Conservation (phyloP, 1,284 basidiomycete species). For the Cutaneotrichosporon mucoides region DNA sequence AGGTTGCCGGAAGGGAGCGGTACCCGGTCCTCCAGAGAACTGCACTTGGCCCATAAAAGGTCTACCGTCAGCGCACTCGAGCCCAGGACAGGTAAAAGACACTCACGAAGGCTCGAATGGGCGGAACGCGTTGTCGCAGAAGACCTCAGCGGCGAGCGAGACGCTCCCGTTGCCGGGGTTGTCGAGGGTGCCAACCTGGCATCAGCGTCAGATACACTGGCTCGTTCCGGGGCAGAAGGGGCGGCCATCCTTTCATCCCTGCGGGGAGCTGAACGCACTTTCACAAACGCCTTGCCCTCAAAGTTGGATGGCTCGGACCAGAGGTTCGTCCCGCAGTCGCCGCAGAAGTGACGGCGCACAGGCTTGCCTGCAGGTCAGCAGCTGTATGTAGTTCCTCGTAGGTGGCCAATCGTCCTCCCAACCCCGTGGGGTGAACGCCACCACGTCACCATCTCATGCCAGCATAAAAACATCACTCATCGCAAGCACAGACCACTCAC, state of each 20-base stretch:
- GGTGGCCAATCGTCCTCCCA: too few relatives aligned
- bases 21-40: not conserved
- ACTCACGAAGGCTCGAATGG: slow-evolving; percentile 1
- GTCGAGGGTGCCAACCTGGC: slow-evolving; percentile 8
- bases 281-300: slow-evolving; percentile 13
- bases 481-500: not conserved
- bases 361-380: slow-evolving; percentile 16
- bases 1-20: not conserved
- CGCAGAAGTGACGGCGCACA: slow-evolving; percentile 27
- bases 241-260: too few relatives aligned
- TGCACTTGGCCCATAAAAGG: not conserved
- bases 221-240: too few relatives aligned
- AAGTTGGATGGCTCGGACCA: slow-evolving; percentile 10
- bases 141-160: slow-evolving; percentile 15
- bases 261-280: not conserved
- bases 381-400: too few relatives aligned
- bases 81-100: too few relatives aligned
- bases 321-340: slow-evolving; percentile 22
- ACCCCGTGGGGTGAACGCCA: too few relatives aligned
- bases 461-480: too few relatives aligned
- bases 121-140: slow-evolving; percentile 8
- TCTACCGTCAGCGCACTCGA: too few relatives aligned
- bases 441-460: too few relatives aligned
- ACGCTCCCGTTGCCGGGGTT: slow-evolving; percentile 2
- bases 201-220: too few relatives aligned